phyloP scores from a whole-genome alignment of 306 rosid species.

The Acacia confusa region DNA sequence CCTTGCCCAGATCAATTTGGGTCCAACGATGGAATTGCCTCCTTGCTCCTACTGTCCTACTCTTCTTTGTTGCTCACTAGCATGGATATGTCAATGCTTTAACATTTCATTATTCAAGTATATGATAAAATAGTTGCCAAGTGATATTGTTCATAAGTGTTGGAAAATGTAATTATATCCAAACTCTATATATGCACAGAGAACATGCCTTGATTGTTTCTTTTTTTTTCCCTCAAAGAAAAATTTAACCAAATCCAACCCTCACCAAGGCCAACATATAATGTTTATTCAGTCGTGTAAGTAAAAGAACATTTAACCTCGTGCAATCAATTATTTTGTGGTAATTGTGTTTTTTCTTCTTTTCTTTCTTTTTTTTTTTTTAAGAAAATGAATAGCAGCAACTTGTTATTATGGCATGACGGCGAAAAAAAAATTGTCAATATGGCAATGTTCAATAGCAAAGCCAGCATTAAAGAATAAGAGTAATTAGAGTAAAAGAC shows the following conservation, averaged over 20 bases:
- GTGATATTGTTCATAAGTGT: not conserved
- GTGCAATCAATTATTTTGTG: not conserved
- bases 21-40: not conserved
- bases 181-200: not conserved
- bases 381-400: too few relatives aligned
- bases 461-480: too few relatives aligned
- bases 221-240: too few relatives aligned
- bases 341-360: too few relatives aligned
- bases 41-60: not conserved
- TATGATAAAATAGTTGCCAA: not conserved
- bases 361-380: fast-evolving
- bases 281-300: too few relatives aligned
- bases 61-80: not conserved
- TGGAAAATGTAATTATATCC: not conserved
- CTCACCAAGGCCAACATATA: not conserved
- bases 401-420: too few relatives aligned
- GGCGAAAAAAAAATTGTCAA: too few relatives aligned
- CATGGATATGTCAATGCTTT: not conserved
- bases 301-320: too few relatives aligned
- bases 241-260: not conserved
- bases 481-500: too few relatives aligned
- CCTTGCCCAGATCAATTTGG: not conserved
- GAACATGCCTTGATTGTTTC: not conserved
- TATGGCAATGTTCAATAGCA: too few relatives aligned
- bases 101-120: not conserved